Base-by-base conservation (phyloP, 2,329 filamentous ascomycete genomes). In the Cordyceps militaris region DNA sequence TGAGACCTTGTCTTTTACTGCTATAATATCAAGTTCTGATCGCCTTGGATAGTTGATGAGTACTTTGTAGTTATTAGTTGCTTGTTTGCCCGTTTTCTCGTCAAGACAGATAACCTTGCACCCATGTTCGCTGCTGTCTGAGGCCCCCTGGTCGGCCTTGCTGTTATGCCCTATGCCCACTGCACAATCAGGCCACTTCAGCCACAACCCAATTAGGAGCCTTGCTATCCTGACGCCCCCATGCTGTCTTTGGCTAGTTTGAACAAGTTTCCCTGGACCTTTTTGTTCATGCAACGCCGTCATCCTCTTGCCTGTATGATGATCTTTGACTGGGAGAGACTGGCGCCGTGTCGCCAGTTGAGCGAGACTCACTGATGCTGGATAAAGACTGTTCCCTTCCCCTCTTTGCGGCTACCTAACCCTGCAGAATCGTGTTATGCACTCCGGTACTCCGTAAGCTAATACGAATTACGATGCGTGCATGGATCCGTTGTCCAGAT, bases 401-500 rank as follows among this genome's bases (percentile, higher is more conserved):
- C 34, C 38, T 19, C 24, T 21, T 23, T 30, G 7, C 4, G 10
- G 10, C 38, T 7, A 2, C 5, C 26, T 6, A 40, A 16, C 36
- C 50, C 50, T 53, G 50, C 50, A 53, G 13, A 21, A 42, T 43
- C 50, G 19, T n/a, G 11, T 9, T 14, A 40, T 30, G 50, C 38
- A 43, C 42, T 47, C 14, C 28, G 43, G 43, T n/a, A 21, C 6
- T 32, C 10, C 10, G 28, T 26, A 28, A 28, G 34, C 38, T 56
- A 16, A 36, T 36, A 47, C 52, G 42, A 55, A 38, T 26, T 55
- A 47, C 52, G 32, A 55, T 55, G 52, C 23, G 44, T 47, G 34
- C 42, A 54, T 43, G 51, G 51, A 54, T 54, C 40, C 51, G 53
- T 40, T 47, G 53, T 30, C 43, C 24, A 56, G 53, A 56, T 56